Evolutionary conservation across 371 early-diverging fungal genomes (phyloP), one percentile per base, ranked within the genome.

Genomic region (Umbelopsis sp.): DNA sequence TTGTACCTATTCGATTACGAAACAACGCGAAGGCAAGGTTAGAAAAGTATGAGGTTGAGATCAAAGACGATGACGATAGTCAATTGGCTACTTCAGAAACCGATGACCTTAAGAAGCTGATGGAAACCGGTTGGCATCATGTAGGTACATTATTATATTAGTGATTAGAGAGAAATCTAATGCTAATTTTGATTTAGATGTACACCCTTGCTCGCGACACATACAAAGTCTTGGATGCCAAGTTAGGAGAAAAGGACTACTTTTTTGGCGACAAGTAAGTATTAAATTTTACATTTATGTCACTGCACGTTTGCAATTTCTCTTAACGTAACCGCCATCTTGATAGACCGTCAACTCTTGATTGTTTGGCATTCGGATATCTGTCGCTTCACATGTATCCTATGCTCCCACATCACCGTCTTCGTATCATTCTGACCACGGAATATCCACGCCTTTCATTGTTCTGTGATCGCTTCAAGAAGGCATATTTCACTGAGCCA

Each of bases 321-420:
- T n/a, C 48, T 48, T 16, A 48, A n/a, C 20, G 7, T 14, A 10
- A 18, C 10, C 45, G 22, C 22, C 45, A 45, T 45, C 68, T 29
- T 29, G 29, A 29, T 41, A 80, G 81, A n/a, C 84, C 91, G 4
- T 79, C 87, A 8, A 83, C 86, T 5, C 70, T 93, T 29, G 93
- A 93, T 68, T 85, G 89, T 14, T 77, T 92, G 45, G 86, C 80
- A 11, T 93, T 89, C 74, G 93, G 92, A 4, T 83, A 91, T 65
- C 78, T 93, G 12, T 81, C 91, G 7, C 74, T 87, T 50, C 87
- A 90, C 44, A 67, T 87, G 41, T 90, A 87, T 65, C 85, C 91
- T 10, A 81, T 88, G 18, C 75, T 93, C 45, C 84, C 91, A 3
- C 87, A 90, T 63, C 79, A 82, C 63, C 83, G 87, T 10, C 80